Percentiles rank a stretch among this genome's conserved stretches.
These are phyloP conservation scores for Sapria himalayana DNA, from an alignment of 345 rosid genomes.

Conservation along the genomic window DNA sequence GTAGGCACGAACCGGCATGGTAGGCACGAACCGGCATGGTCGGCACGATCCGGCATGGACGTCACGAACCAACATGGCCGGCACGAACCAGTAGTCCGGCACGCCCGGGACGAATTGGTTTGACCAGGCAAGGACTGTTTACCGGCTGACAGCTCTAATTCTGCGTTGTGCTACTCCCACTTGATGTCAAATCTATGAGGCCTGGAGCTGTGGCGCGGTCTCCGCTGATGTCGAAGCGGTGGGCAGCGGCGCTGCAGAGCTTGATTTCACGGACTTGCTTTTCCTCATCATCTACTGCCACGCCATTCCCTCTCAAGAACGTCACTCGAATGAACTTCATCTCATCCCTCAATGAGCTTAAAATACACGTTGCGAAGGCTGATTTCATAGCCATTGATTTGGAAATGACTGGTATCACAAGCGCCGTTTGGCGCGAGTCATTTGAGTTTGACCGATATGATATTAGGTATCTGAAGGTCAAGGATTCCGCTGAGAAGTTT, in stretches of 20 bases:
- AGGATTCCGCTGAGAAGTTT: conserved; percentile 90
- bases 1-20: no score
- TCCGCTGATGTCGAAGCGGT: no score
- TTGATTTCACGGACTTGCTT: conserved; percentile 14
- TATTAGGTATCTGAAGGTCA: conserved; percentile 61
- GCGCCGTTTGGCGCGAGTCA: conserved; percentile 83
- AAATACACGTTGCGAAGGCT: conserved; percentile 39
- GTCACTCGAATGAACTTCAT: conserved; percentile 68
- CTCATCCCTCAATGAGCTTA: conserved; percentile 30
- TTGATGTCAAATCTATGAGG: no score
- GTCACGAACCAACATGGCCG: no score
- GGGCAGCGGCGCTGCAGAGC: not conserved
- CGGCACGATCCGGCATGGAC: no score
- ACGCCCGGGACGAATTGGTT: no score
- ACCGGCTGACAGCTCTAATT: no score
- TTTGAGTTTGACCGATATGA: conserved; percentile 65
- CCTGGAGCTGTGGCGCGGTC: no score
- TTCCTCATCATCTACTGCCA: conserved; percentile 9
- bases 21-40: no score
- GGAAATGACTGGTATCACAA: conserved; percentile 82
- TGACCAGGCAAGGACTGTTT: no score
- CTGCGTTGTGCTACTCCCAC: no score
- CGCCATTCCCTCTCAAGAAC: conserved; percentile 54
- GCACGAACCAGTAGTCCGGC: no score
- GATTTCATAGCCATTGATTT: conserved; percentile 87